Conservation (phyloP, 2,329 filamentous ascomycete genomes). For the Neopestalotiopsis rosae region DNA sequence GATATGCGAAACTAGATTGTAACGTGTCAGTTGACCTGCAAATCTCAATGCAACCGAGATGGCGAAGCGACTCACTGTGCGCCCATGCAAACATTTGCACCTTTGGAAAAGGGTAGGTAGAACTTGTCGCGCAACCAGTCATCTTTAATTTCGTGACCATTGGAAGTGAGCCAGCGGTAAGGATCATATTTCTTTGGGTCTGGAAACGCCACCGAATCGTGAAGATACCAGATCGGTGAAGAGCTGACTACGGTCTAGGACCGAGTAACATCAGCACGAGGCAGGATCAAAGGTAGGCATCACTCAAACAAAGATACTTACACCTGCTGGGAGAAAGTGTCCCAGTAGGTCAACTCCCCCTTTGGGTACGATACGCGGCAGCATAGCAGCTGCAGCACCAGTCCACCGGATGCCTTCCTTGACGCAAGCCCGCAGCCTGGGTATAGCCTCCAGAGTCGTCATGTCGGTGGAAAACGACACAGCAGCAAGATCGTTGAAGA, state of each 20-base stretch:
- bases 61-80: constrained; percentile 1
- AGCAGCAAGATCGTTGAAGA: neutral
- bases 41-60: neutral
- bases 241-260: constrained; percentile 9
- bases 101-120: constrained; percentile 7
- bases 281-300: neutral
- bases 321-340: constrained; percentile 2
- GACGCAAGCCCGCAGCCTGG: constrained; percentile 10
- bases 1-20: constrained; percentile 9
- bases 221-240: constrained; percentile 9
- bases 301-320: neutral
- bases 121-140: neutral
- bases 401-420: constrained; percentile 17
- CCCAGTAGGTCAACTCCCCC: constrained; percentile 1
- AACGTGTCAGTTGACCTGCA: neutral
- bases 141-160: neutral
- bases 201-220: neutral
- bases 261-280: neutral
- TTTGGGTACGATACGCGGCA: constrained; percentile 7
- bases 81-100: constrained; percentile 7
- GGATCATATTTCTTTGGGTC: constrained; percentile 2
- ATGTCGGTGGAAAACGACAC: constrained; percentile 12
- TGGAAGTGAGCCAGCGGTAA: constrained; percentile 1
- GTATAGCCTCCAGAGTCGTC: constrained; percentile 8
- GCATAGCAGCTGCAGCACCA: constrained; percentile 8